These are phyloP conservation scores for button mushroom (Agaricus bisporus) DNA, from an alignment of 768 basidiomycete species.

Conservation along the genomic window DNA sequence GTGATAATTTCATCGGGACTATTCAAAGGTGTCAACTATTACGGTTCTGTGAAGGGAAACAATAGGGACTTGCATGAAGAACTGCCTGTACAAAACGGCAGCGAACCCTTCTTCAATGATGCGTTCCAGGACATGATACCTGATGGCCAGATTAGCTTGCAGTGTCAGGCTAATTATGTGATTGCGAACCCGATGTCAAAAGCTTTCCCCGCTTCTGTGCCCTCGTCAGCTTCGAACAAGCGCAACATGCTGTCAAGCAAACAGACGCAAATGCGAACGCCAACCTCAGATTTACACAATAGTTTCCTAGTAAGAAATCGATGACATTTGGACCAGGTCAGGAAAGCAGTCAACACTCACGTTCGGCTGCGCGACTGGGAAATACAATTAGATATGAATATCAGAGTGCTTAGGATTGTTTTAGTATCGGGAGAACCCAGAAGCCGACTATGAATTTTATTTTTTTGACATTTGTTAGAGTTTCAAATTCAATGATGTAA, in stretches of 20 bases:
- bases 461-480: conserved; percentile 5
- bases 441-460: conserved; percentile 33
- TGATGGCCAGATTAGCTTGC: conserved; percentile 20
- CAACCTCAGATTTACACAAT: conserved; percentile 46
- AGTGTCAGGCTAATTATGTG: conserved; percentile 2
- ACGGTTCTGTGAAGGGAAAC: background rate
- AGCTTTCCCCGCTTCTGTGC: conserved; percentile 55
- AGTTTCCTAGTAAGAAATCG: conserved; percentile 34
- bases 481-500: conserved; percentile 7
- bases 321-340: conserved; percentile 6
- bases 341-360: conserved; percentile 33
- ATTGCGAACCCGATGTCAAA: conserved; percentile 69
- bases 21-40: conserved; percentile 5
- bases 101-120: conserved; percentile 56
- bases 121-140: conserved; percentile 61
- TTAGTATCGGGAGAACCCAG: conserved; percentile 60
- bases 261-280: conserved; percentile 58
- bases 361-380: conserved; percentile 47
- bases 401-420: conserved; percentile 54
- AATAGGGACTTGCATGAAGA: conserved; percentile 48
- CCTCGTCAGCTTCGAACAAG: conserved; percentile 62
- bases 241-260: conserved; percentile 70
- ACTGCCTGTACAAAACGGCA: conserved; percentile 51
- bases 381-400: conserved; percentile 70
- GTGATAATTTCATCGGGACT: conserved; percentile 70